phyloP scores from a whole-genome alignment of 2,329 filamentous ascomycete genomes.

The Colletotrichum sp. region DNA sequence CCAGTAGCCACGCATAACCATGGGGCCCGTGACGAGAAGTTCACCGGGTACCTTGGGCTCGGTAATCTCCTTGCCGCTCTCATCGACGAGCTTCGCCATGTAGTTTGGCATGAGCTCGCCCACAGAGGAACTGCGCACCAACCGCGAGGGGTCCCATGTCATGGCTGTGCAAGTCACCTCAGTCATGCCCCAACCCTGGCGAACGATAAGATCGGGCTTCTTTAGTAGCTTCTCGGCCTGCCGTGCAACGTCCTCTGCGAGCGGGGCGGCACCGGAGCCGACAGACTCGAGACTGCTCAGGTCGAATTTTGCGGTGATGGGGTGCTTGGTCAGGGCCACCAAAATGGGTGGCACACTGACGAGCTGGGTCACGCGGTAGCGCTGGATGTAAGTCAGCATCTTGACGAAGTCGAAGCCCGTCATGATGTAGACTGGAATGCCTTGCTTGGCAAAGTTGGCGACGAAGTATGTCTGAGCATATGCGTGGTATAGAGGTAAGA shows the following conservation, averaged over 20 bases:
- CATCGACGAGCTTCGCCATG: slow-evolving; percentile 68
- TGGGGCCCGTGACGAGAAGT: slow-evolving; percentile 75
- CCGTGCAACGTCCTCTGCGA: slow-evolving; percentile 59
- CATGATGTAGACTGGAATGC: slow-evolving; percentile 80
- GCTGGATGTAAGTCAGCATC: slow-evolving; percentile 72
- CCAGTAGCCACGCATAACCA: slow-evolving; percentile 81
- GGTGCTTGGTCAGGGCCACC: slow-evolving; percentile 74
- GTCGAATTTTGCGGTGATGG: slow-evolving; percentile 69
- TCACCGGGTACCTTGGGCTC: slow-evolving; percentile 65
- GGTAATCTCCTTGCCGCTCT: slow-evolving; percentile 58
- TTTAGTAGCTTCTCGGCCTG: slow-evolving; percentile 59
- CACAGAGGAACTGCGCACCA: slow-evolving; percentile 51
- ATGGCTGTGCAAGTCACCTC: slow-evolving; percentile 77
- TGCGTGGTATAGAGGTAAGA: slow-evolving; percentile 80
- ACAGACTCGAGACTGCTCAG: slow-evolving; percentile 67
- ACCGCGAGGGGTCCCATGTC: slow-evolving; percentile 62
- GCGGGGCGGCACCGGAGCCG: slow-evolving; percentile 72
- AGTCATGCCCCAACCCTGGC: slow-evolving; percentile 89
- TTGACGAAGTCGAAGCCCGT: slow-evolving; percentile 75
- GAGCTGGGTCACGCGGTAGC: slow-evolving; percentile 71
- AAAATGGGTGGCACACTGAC: slow-evolving; percentile 77
- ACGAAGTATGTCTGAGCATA: slow-evolving; percentile 76
- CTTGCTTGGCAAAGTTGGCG: slow-evolving; percentile 59
- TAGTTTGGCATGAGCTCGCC: slow-evolving; percentile 75
- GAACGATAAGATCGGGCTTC: slow-evolving; percentile 36